Percentiles rank a stretch among this genome's conserved stretches.
Conservation (phyloP, 495 filamentous ascomycete genomes). For the Parathielavia hyrcaniae region DNA sequence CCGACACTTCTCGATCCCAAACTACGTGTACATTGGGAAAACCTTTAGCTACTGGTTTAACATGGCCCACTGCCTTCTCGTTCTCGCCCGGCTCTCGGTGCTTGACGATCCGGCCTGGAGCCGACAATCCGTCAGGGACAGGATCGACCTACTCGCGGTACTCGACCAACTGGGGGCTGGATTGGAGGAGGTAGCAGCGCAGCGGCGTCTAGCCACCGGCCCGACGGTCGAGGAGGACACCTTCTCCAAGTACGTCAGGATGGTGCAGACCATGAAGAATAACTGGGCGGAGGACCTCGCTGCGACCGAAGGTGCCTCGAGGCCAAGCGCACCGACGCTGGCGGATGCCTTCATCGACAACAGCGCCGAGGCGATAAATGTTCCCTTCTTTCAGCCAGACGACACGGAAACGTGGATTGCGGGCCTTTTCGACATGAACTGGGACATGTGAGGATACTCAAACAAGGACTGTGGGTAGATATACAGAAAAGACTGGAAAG, state of each 20-base stretch:
- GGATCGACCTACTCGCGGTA: slow-evolving; percentile 30
- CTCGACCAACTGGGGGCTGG: slow-evolving; percentile 27
- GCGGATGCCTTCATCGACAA: slow-evolving; percentile 6
- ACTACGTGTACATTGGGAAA: slow-evolving; percentile 25
- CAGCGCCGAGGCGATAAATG: slow-evolving; percentile 6
- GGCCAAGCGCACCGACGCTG: neutral
- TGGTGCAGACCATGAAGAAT: slow-evolving; percentile 19
- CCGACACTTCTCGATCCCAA: slow-evolving; percentile 28
- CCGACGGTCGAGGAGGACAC: slow-evolving; percentile 21
- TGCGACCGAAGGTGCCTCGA: neutral
- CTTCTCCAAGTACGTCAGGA: slow-evolving; percentile 19
- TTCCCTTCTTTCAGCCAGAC: slow-evolving; percentile 16
- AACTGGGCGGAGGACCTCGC: slow-evolving; percentile 19
- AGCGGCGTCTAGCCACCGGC: slow-evolving; percentile 9
- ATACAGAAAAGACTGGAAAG: too few relatives aligned
- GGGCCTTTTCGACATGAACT: slow-evolving; percentile 27
- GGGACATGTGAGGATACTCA: slow-evolving; percentile 15
- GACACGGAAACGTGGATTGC: slow-evolving; percentile 26
- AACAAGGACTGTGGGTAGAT: too few relatives aligned
- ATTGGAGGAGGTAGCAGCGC: slow-evolving; percentile 19
- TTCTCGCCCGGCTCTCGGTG: slow-evolving; percentile 27
- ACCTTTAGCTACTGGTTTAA: slow-evolving; percentile 30
- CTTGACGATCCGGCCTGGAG: slow-evolving; percentile 38
- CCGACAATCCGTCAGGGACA: slow-evolving; percentile 23
- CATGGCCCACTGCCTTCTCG: slow-evolving; percentile 28